Base-by-base conservation (phyloP, 2,329 filamentous ascomycete species). In the Fusarium brevicatenulatum region DNA sequence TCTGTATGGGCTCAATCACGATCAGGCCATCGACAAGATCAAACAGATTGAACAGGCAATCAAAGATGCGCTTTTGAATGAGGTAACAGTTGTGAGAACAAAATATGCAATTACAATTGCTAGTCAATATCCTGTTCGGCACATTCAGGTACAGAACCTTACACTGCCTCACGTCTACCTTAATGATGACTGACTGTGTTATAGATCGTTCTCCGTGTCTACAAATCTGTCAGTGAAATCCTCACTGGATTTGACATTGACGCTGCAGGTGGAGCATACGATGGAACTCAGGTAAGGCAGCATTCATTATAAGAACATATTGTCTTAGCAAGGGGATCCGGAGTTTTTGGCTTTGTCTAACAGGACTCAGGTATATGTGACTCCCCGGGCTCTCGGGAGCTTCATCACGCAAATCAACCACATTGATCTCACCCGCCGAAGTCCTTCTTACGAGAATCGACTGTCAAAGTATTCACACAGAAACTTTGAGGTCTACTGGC, bases 181-280 rank as follows among this genome's bases (percentile, higher is more conserved):
- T 37, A 42, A 18, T 42, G 19, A 37, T 15, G 16, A 52, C 68
- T 76, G 28, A 77, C 30, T 25, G n/a, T 19, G 34, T 43, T 44
- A 9, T 68, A 95, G 86, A 94, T 97, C 75, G 94, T 97, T 28
- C 86, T 97, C 36, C 91, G 94, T 40, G 90, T 96, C 42, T 97
- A 97, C 84, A 93, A 94, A 77, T 95, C 91, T 1, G 83, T 97
- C 50, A 92, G 93, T 2, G 93, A 97, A 80, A 95, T 97, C 40
- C 86, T 97, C 30, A 94, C 94, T 7, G 94, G 94, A 0, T 97
- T 97, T 75, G 94, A 97, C 76, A 94, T 97, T 54, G 94, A 96
- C 79, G 95, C 92, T 79, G 92, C 93, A 2, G 93, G 93, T 69
- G 92, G 91, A 30, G 93, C 93, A 7, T 97, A 93, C 75, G 90